Evolutionary conservation across 2,329 filamentous ascomycete species (phyloP).

Genomic region (Fusarium dlaminii): DNA sequence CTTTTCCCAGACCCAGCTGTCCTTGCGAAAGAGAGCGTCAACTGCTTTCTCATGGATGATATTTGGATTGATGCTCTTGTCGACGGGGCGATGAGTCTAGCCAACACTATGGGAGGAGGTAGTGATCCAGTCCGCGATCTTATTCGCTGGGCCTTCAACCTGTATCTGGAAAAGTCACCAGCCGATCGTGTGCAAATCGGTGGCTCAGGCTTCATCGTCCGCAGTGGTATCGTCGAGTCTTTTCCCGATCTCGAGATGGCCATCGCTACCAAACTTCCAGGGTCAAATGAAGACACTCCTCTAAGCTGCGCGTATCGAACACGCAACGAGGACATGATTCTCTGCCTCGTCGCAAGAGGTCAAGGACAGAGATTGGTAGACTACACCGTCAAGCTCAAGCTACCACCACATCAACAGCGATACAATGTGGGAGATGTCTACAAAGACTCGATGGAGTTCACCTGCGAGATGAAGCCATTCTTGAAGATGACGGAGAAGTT

Average conservation of each 20-base stretch:
- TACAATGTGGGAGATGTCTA: rapidly evolving
- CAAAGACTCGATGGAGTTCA: rapidly evolving
- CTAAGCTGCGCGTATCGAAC: background rate
- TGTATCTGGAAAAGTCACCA: background rate
- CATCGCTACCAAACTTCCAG: background rate
- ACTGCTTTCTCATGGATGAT: background rate
- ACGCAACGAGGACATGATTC: background rate
- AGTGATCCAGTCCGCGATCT: background rate
- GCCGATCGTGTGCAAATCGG: background rate
- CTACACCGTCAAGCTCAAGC: background rate
- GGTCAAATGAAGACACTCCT: rapidly evolving
- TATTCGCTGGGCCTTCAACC: background rate
- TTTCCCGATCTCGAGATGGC: background rate
- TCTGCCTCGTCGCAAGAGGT: background rate
- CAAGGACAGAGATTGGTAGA: background rate
- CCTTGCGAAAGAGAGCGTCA: background rate
- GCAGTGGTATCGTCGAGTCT: background rate
- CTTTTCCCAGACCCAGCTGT: background rate
- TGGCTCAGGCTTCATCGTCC: background rate
- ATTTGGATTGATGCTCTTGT: background rate
- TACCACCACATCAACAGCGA: background rate
- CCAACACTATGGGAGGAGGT: background rate
- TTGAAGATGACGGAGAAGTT: background rate
- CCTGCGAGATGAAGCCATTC: background rate
- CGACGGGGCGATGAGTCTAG: background rate